Percentiles rank a stretch among this genome's conserved stretches.
Conservation (phyloP, 768 basidiomycete genomes). For the Pleurotus tuoliensis region DNA sequence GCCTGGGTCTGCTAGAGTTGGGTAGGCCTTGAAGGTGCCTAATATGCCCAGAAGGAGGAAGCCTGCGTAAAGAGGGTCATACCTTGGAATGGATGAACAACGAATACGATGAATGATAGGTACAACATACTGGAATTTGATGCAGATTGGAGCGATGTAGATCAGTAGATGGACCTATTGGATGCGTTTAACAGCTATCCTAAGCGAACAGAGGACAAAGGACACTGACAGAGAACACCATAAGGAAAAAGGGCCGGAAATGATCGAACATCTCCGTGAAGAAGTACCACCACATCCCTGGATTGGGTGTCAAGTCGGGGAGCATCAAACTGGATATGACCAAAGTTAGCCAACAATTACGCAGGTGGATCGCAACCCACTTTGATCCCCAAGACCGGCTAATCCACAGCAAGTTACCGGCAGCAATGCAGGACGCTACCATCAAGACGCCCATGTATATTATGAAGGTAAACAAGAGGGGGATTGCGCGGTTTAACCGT, state of each 20-base stretch:
- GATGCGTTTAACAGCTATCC: background rate
- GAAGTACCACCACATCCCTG: conserved; percentile 98
- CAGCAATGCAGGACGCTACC: conserved; percentile 48
- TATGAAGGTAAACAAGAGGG: conserved; percentile 46
- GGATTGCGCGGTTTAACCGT: conserved; percentile 24
- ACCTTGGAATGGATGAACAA: conserved; percentile 36
- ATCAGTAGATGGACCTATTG: conserved; percentile 73
- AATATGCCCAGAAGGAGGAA: conserved; percentile 75
- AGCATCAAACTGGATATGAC: conserved; percentile 58
- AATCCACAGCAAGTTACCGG: conserved; percentile 67
- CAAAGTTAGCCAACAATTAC: background rate
- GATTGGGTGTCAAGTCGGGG: conserved; percentile 89
- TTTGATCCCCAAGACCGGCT: conserved; percentile 81
- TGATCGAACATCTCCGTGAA: conserved; percentile 99
- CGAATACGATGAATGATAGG: background rate
- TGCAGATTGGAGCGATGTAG: conserved; percentile 79
- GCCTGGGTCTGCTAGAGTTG: conserved; percentile 84
- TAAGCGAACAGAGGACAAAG: background rate
- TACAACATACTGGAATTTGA: conserved; percentile 74
- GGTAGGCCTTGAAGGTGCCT: conserved; percentile 87
- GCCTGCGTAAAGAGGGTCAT: conserved; percentile 80
- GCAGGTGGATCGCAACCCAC: conserved; percentile 36
- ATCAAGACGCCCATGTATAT: conserved; percentile 47
- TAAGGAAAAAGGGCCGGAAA: conserved; percentile 92
- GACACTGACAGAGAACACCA: conserved; percentile 82